Base-by-base conservation (phyloP, 1,139 yeast genomes). In the Saccharomyces hybrid region DNA sequence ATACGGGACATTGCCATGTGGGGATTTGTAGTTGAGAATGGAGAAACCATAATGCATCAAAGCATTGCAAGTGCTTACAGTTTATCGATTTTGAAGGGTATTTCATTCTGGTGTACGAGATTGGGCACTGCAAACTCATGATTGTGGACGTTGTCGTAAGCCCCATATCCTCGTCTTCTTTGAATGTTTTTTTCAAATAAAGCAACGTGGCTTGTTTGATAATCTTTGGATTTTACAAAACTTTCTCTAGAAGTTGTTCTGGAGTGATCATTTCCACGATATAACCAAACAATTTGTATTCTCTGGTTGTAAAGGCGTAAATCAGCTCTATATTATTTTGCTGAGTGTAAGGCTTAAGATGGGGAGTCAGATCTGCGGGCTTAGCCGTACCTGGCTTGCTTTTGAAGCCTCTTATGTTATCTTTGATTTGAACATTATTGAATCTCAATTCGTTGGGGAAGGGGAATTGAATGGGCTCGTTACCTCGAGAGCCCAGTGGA, bases 1-100 rank as follows among this genome's bases (percentile, higher is more conserved):
- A 86, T 11, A 83, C 75, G 0, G 91, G 91, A 63, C 95, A 86
- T 47, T 70, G 70, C 88, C 89, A 85, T 0, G 82, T 76, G 0
- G 90, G 83, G 0, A 80, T 73, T 62, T 81, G 85, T 50, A 75
- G 72, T 63, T 86, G 93, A 30, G 84, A 74, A 56, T 79, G 77
- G 11, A 86, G 63, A 63, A 77, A 86, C 52, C 83, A 78, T 28
- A 74, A 66, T 0, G 82, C 84, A 69, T 86, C 95, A 69, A 86
- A 86, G 63, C 93, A 86, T 62, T 81, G 84, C n/a, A 83, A 69
- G 66, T 86, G 95, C 44, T 78, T 73, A 68, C 93, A 86, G 54
- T 71, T 74, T 0, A 75, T 71, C 1, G 88, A 79, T 61, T 81
- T 80, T 1, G 78, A 79, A 0, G 95, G 93, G 56, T 75, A 71